Evolutionary conservation across 805 yeast species (phyloP).

Genomic region (Candida argentea): DNA sequence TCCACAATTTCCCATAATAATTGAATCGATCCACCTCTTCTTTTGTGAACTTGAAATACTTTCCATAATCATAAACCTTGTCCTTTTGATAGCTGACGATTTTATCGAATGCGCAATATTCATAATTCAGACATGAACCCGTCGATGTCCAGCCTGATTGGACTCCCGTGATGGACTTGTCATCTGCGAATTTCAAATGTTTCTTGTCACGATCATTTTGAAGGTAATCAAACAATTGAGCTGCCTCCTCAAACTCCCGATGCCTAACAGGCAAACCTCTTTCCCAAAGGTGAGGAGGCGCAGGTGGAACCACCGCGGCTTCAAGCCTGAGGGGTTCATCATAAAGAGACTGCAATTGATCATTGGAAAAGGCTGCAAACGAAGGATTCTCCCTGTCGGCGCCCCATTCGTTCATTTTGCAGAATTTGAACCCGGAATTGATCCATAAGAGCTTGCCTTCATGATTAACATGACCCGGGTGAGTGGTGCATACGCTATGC

Average conservation of each 20-base stretch:
- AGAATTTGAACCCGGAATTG: constrained; percentile 32
- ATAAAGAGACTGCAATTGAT: constrained; percentile 12
- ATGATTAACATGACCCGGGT: constrained; percentile 31
- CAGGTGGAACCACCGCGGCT: constrained; percentile 33
- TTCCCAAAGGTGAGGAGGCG: constrained; percentile 20
- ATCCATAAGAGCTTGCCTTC: constrained; percentile 31
- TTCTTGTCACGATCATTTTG: constrained; percentile 6
- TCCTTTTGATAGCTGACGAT: constrained; percentile 11
- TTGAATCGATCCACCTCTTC: too few species aligned
- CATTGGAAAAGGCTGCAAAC: constrained; percentile 9
- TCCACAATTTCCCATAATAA: too few species aligned
- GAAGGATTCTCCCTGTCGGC: constrained; percentile 24
- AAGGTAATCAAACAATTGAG: too few species aligned
- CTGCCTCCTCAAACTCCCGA: constrained; percentile 12
- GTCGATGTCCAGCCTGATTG: constrained; percentile 35
- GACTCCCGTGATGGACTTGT: too few species aligned
- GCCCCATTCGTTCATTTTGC: constrained; percentile 31
- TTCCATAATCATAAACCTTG: constrained; percentile 13
- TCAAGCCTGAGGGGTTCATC: constrained; percentile 20
- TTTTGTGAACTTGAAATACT: constrained; percentile 16
- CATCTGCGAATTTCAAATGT: too few species aligned
- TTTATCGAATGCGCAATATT: constrained; percentile 29
- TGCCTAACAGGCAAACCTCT: constrained; percentile 14
- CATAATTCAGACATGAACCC: constrained; percentile 23
- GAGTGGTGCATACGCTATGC: constrained; percentile 30